phyloP scores from a whole-genome alignment of 1,284 basidiomycete genomes.

The Malassezia vespertilionis region DNA sequence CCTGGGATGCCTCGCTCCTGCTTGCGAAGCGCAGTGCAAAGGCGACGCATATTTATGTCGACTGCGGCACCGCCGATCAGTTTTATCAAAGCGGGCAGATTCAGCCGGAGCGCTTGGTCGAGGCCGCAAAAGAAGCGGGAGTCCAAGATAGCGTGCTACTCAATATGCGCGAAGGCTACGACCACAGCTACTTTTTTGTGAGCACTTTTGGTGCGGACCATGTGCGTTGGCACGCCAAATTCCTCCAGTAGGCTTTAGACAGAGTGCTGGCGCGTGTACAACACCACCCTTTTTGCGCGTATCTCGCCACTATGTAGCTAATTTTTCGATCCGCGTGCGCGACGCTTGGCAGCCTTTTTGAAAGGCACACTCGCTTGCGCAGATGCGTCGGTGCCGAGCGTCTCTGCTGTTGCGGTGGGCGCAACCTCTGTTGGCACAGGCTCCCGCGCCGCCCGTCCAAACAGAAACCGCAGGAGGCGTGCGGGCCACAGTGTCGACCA shows the following conservation, averaged over 20 bases:
- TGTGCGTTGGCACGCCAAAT: constrained; percentile 40
- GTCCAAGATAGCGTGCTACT: constrained; percentile 67
- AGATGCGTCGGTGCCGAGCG: not conserved
- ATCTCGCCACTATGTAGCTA: too few relatives aligned
- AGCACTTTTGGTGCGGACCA: constrained; percentile 56
- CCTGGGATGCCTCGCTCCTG: constrained; percentile 76
- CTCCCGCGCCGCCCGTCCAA: not conserved
- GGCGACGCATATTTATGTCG: constrained; percentile 41
- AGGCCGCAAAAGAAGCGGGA: constrained; percentile 63
- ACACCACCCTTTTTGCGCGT: too few relatives aligned
- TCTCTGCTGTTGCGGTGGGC: not conserved
- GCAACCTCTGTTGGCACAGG: not conserved
- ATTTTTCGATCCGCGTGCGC: constrained; percentile 2
- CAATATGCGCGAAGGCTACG: constrained; percentile 74
- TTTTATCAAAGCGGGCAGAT: constrained; percentile 77
- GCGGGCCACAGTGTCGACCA: constrained; percentile 26
- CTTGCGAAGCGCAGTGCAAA: constrained; percentile 56
- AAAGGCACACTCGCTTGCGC: not conserved
- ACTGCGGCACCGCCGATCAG: constrained; percentile 63
- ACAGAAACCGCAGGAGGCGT: constrained; percentile 15
- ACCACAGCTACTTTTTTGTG: constrained; percentile 60
- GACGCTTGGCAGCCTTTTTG: constrained; percentile 7
- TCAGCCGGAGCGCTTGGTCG: constrained; percentile 74
- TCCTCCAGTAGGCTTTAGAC: constrained; percentile 20
- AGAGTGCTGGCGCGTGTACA: not conserved